Conservation (phyloP, 768 basidiomycete species). For the Suillus subalutaceus region DNA sequence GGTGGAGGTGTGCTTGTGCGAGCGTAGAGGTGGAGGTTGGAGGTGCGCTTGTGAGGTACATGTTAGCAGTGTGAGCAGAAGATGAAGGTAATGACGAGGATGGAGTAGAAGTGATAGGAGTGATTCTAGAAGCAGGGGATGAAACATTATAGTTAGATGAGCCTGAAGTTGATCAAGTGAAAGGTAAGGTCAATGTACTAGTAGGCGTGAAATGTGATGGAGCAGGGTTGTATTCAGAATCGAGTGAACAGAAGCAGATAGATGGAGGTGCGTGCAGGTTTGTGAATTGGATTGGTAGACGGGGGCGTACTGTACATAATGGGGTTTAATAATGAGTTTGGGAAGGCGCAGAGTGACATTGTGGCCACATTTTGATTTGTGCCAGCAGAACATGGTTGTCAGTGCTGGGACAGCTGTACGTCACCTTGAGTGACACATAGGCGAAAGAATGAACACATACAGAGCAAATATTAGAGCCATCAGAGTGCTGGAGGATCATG, state of each 20-base stretch:
- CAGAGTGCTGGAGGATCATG: too few species aligned
- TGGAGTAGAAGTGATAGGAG: too few species aligned
- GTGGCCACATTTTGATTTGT: too few species aligned
- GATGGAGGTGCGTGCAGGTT: not conserved
- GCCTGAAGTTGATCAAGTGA: not conserved
- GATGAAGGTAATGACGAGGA: not conserved
- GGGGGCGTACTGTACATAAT: too few species aligned
- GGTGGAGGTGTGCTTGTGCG: not conserved
- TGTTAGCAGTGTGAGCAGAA: not conserved
- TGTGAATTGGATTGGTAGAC: too few species aligned
- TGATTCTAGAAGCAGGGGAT: not conserved
- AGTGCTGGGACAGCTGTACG: too few species aligned
- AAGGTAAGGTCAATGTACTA: not conserved
- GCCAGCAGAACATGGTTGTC: too few species aligned
- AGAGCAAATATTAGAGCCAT: too few species aligned
- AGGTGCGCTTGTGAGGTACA: not conserved
- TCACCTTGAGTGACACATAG: too few species aligned
- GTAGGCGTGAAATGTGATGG: not conserved
- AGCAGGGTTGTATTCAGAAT: too few species aligned
- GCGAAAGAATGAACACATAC: too few species aligned
- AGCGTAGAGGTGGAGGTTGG: not conserved
- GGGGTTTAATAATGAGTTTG: not conserved
- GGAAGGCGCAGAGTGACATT: not conserved
- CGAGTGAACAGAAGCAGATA: not conserved
- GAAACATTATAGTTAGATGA: not conserved